Percentiles rank a stretch among this genome's conserved stretches.
Evolutionary conservation across 768 basidiomycete genomes (phyloP).

Genomic region (Gymnopilus junonius): DNA sequence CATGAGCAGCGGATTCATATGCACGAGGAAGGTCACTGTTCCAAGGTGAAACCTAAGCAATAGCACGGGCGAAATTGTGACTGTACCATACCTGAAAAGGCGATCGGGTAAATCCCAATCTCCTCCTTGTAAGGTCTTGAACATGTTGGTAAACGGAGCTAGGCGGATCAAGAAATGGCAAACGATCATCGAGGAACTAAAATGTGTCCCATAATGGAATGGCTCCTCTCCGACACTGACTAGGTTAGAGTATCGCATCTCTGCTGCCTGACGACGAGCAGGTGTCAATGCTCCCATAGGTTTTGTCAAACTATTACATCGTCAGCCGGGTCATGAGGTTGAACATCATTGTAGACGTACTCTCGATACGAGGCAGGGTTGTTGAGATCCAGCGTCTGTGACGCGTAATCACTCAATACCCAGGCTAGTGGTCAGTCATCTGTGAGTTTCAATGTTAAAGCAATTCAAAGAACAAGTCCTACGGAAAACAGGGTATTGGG

Average conservation of each 20-base stretch:
- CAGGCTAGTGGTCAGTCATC: slow-evolving; percentile 58
- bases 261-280: slow-evolving; percentile 75
- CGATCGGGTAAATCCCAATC: slow-evolving; percentile 94
- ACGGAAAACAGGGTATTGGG: slow-evolving; percentile 94
- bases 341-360: slow-evolving; percentile 44
- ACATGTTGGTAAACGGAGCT: slow-evolving; percentile 93
- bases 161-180: slow-evolving; percentile 92
- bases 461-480: slow-evolving; percentile 27
- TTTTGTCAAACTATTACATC: slow-evolving; percentile 61
- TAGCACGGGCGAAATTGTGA: background rate
- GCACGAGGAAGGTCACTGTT: slow-evolving; percentile 76
- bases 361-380: slow-evolving; percentile 71
- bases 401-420: slow-evolving; percentile 87
- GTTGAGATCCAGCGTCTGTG: slow-evolving; percentile 65
- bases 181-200: slow-evolving; percentile 96
- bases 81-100: slow-evolving; percentile 61
- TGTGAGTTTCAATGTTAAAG: background rate
- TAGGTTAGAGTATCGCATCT: slow-evolving; percentile 73
- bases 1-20: slow-evolving; percentile 83
- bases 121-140: slow-evolving; percentile 92
- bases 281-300: slow-evolving; percentile 92
- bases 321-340: background rate
- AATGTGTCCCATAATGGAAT: slow-evolving; percentile 95
- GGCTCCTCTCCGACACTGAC: slow-evolving; percentile 84
- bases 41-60: background rate